phyloP scores from a whole-genome alignment of 2,329 filamentous ascomycete genomes.

The Hypoxylon rubiginosum region DNA sequence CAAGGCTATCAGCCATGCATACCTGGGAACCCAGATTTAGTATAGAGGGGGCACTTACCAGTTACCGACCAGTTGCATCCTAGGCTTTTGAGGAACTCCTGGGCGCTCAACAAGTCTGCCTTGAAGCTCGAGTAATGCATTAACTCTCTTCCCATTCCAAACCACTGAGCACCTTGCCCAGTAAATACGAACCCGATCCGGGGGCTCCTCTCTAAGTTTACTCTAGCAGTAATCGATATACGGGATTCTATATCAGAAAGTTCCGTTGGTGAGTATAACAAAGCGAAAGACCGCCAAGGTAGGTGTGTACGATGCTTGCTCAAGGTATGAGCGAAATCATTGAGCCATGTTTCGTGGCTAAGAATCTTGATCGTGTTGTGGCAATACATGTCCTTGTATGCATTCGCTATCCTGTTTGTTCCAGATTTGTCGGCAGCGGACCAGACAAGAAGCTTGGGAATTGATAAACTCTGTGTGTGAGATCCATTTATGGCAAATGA shows the following conservation, averaged over 20 bases:
- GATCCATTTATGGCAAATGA: too few relatives aligned
- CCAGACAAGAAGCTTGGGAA: conserved; percentile 21
- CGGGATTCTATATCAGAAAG: not conserved
- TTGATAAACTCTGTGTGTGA: too few relatives aligned
- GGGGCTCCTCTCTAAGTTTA: not conserved
- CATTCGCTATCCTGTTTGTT: not conserved
- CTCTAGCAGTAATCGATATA: conserved; percentile 22
- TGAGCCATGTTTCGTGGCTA: not conserved
- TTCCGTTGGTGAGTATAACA: conserved; percentile 18
- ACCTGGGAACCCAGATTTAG: too few relatives aligned
- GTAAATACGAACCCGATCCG: conserved; percentile 52
- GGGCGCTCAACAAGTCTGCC: conserved; percentile 27
- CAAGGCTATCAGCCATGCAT: too few relatives aligned
- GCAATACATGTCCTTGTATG: not conserved
- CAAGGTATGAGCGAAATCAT: conserved; percentile 42
- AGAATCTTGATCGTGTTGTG: not conserved
- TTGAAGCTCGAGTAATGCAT: conserved; percentile 42
- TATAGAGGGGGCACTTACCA: too few relatives aligned
- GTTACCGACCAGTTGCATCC: conserved; percentile 31
- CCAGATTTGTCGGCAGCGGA: conserved; percentile 19
- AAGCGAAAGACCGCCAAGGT: conserved; percentile 35
- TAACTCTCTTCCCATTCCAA: conserved; percentile 52
- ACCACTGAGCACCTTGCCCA: conserved; percentile 57
- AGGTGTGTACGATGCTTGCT: conserved; percentile 22
- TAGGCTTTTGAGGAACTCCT: conserved; percentile 9